Percentiles rank a stretch among this genome's conserved stretches.
These are phyloP conservation scores for Hortaea werneckii DNA, from an alignment of 2,329 filamentous ascomycete species.

Conservation along the genomic window DNA sequence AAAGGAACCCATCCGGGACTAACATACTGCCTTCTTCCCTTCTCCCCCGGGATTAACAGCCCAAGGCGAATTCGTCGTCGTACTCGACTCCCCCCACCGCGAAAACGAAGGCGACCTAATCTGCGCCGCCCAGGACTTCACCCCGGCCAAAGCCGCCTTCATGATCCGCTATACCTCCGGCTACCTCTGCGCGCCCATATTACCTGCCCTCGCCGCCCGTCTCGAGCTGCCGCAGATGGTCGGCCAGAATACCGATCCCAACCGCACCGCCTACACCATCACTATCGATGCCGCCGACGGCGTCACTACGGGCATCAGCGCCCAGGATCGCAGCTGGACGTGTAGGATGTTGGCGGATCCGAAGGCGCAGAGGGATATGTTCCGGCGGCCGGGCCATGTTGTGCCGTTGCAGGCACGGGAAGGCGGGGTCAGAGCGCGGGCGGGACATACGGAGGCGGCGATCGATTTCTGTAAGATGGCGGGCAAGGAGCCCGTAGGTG, in stretches of 20 bases:
- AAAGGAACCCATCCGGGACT: background rate
- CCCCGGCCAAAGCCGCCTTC: slow-evolving; percentile 87
- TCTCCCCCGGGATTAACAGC: slow-evolving; percentile 7
- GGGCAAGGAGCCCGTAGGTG: slow-evolving; percentile 65
- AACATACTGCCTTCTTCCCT: background rate
- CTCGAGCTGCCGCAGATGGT: slow-evolving; percentile 90
- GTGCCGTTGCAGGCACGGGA: slow-evolving; percentile 69
- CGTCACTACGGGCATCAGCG: slow-evolving; percentile 82
- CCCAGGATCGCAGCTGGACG: slow-evolving; percentile 74
- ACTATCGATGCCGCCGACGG: slow-evolving; percentile 68
- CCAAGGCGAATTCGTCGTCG: slow-evolving; percentile 79
- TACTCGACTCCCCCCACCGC: slow-evolving; percentile 82
- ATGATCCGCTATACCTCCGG: slow-evolving; percentile 85
- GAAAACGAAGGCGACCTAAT: slow-evolving; percentile 99
- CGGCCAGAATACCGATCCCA: slow-evolving; percentile 61
- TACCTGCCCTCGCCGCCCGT: slow-evolving; percentile 54
- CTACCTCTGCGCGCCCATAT: slow-evolving; percentile 80
- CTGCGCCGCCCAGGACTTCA: slow-evolving; percentile 77
- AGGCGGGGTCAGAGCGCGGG: slow-evolving; percentile 70
- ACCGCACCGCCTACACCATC: slow-evolving; percentile 86
- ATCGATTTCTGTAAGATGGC: slow-evolving; percentile 82
- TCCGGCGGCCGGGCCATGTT: slow-evolving; percentile 81
- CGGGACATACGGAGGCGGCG: slow-evolving; percentile 87
- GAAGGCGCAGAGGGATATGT: slow-evolving; percentile 44
- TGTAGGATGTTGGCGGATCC: slow-evolving; percentile 68